Percentiles rank a stretch among this genome's conserved stretches.
Evolutionary conservation across 805 yeast species (phyloP).

Genomic region (Kregervanrija delftensis): DNA sequence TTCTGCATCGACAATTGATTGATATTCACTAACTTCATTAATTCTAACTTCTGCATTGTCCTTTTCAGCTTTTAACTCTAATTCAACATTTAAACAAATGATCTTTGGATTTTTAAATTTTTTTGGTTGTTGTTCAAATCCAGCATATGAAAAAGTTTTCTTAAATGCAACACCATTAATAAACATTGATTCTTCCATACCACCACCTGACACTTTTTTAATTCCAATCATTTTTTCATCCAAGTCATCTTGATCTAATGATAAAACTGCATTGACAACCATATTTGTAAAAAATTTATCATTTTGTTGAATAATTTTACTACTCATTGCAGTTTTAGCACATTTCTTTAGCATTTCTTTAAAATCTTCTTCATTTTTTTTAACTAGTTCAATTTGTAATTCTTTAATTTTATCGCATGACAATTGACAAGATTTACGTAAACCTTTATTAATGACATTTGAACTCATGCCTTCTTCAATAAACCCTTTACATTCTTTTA

Average conservation of each 20-base stretch:
- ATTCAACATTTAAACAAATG: constrained; percentile 80
- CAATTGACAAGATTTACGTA: constrained; percentile 69
- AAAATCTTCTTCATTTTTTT: constrained; percentile 45
- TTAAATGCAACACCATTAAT: constrained; percentile 95
- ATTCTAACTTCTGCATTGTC: constrained; percentile 98
- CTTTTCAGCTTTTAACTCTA: constrained; percentile 96
- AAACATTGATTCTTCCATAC: constrained; percentile 86
- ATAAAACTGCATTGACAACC: constrained; percentile 93
- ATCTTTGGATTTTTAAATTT: constrained; percentile 72
- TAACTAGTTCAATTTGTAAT: constrained; percentile 59
- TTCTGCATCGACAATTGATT: constrained; percentile 97
- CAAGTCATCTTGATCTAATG: constrained; percentile 76
- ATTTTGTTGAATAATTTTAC: constrained; percentile 84
- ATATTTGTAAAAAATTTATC: constrained; percentile 86
- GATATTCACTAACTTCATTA: constrained; percentile 88
- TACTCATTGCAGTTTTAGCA: constrained; percentile 96
- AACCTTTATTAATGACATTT: constrained; percentile 82
- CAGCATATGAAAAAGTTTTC: constrained; percentile 96
- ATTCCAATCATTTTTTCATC: constrained; percentile 91
- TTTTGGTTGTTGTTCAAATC: constrained; percentile 98
- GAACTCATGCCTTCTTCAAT: constrained; percentile 96
- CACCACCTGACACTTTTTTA: constrained; percentile 93
- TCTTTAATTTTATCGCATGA: constrained; percentile 71
- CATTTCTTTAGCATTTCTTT: constrained; percentile 80
- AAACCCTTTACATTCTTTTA: constrained; percentile 83